Evolutionary conservation across 345 rosid genomes (phyloP).

Genomic region (Excoecaria cochinchinensis): DNA sequence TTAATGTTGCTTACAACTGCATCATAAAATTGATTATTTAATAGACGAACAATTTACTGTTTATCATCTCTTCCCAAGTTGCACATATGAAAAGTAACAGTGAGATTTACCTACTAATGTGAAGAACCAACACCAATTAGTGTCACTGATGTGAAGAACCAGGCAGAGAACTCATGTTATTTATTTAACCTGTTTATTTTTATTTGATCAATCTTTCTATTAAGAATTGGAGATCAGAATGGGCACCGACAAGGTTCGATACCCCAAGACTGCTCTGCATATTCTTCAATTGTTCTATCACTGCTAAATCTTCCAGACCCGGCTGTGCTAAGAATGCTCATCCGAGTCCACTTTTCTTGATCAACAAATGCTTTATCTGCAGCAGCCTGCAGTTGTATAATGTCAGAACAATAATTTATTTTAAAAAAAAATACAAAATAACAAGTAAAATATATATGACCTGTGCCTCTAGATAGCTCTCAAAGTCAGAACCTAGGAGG

Average conservation of each 20-base stretch:
- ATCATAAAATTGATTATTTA: background rate
- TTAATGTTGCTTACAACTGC: background rate
- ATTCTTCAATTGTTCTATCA: conserved; percentile 43
- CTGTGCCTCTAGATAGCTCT: conserved; percentile 45
- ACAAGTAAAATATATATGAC: conserved; percentile 9
- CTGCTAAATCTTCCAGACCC: conserved; percentile 47
- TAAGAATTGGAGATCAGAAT: conserved; percentile 12
- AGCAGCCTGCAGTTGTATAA: conserved; percentile 36
- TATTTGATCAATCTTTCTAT: background rate
- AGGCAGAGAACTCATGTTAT: background rate
- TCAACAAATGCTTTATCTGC: conserved; percentile 48
- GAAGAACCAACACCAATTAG: background rate
- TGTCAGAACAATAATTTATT: background rate
- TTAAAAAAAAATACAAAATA: background rate
- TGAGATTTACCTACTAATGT: background rate
- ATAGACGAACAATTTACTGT: background rate
- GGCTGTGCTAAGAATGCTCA: conserved; percentile 49
- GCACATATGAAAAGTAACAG: background rate
- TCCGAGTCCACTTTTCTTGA: conserved; percentile 43
- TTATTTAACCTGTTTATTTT: too few relatives aligned
- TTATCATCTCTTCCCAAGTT: background rate
- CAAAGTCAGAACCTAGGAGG: conserved; percentile 43
- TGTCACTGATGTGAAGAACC: background rate
- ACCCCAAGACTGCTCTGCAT: conserved; percentile 44
- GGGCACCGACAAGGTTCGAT: conserved; percentile 41